phyloP scores from a whole-genome alignment of 805 yeast genomes.

The Kregervanrija delftensis region DNA sequence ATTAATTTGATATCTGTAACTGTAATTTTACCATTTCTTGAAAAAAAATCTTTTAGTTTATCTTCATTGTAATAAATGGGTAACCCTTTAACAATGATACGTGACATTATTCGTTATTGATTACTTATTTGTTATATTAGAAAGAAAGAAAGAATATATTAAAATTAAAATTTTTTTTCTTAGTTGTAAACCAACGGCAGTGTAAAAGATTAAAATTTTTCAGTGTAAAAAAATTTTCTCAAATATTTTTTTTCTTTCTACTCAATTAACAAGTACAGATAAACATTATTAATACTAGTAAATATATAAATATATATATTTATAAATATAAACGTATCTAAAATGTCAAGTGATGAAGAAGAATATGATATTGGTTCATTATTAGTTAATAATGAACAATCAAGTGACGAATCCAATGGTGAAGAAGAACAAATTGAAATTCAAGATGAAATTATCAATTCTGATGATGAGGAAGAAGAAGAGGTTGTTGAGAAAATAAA shows the following conservation, averaged over 20 bases:
- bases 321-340: no score
- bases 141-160: background rate
- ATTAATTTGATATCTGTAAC: slow-evolving; percentile 87
- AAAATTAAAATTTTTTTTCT: slow-evolving; percentile 5
- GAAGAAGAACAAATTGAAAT: slow-evolving; percentile 19
- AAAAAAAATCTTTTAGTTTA: slow-evolving; percentile 60
- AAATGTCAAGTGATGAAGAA: no score
- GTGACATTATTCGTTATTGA: slow-evolving; percentile 44
- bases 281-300: no score
- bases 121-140: background rate
- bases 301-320: no score
- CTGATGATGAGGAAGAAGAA: slow-evolving; percentile 40
- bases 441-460: slow-evolving; percentile 48
- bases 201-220: background rate
- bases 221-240: background rate
- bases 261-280: no score
- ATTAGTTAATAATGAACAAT: background rate
- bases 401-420: slow-evolving; percentile 8
- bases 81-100: slow-evolving; percentile 85
- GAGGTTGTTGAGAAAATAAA: slow-evolving; percentile 15
- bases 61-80: slow-evolving; percentile 76
- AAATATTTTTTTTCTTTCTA: background rate
- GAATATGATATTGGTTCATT: background rate
- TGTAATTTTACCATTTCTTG: slow-evolving; percentile 36
- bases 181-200: no score